Evolutionary conservation across 2,329 filamentous ascomycete species (phyloP).

Genomic region (Penicillium sp.): DNA sequence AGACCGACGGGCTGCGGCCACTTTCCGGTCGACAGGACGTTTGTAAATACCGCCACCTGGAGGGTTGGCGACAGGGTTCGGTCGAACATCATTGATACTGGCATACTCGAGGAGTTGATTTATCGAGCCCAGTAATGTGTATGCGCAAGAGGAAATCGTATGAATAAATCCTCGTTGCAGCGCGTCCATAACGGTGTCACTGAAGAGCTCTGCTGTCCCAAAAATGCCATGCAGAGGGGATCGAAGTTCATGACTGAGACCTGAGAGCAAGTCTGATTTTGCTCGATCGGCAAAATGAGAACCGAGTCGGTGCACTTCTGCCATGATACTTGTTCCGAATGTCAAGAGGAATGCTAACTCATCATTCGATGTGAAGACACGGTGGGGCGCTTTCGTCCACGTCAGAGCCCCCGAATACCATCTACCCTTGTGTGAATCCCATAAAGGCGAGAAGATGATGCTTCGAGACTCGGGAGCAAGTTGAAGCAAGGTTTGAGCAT

Average conservation of each 20-base stretch:
- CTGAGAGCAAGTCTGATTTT: slow-evolving; percentile 29
- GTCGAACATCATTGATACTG: slow-evolving; percentile 19
- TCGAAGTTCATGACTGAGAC: slow-evolving; percentile 30
- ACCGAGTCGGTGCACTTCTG: slow-evolving; percentile 23
- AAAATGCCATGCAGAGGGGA: slow-evolving; percentile 33
- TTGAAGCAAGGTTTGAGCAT: slow-evolving; percentile 9
- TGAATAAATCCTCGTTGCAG: slow-evolving; percentile 24
- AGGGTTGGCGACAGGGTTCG: not conserved
- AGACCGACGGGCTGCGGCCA: not conserved
- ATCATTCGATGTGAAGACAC: slow-evolving; percentile 16
- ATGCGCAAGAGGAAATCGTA: slow-evolving; percentile 36
- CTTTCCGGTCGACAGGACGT: not conserved
- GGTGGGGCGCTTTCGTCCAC: slow-evolving; percentile 20
- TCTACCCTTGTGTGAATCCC: slow-evolving; percentile 25
- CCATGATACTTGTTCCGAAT: slow-evolving; percentile 27
- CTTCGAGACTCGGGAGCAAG: slow-evolving; percentile 16
- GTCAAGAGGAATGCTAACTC: slow-evolving; percentile 23
- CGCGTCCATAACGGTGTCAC: slow-evolving; percentile 19
- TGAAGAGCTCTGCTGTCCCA: slow-evolving; percentile 23
- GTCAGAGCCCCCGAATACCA: slow-evolving; percentile 23
- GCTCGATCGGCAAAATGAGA: slow-evolving; percentile 23
- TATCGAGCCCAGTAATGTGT: slow-evolving; percentile 40
- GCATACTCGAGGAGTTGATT: slow-evolving; percentile 30
- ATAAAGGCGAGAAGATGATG: slow-evolving; percentile 26
- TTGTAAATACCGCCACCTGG: not conserved